Conservation (phyloP, 1,139 yeast genomes). For the Hyphopichia buzzinii region DNA sequence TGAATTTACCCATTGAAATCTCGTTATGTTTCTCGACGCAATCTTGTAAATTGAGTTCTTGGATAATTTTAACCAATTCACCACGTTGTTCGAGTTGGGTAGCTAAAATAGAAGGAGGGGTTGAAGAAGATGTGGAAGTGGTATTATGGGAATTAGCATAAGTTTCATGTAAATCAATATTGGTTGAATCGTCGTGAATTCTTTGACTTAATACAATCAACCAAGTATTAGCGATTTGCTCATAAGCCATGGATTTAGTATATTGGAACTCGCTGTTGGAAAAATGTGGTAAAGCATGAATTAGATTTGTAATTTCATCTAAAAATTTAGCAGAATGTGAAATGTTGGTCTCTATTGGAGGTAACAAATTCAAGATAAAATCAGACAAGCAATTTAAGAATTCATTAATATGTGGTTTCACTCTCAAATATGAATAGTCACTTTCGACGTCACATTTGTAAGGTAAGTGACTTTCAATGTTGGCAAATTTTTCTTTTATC, state of each 20-base stretch:
- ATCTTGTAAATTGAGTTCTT: conserved; percentile 35
- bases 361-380: conserved; percentile 73
- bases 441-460: conserved; percentile 70
- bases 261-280: conserved; percentile 69
- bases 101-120: conserved; percentile 4
- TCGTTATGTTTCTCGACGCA: conserved; percentile 62
- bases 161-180: conserved; percentile 8
- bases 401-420: conserved; percentile 70
- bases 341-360: conserved; percentile 66
- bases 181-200: conserved; percentile 10
- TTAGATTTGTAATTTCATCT: conserved; percentile 61
- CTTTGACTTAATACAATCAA: conserved; percentile 53
- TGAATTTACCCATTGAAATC: conserved; percentile 50
- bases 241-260: conserved; percentile 69
- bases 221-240: conserved; percentile 80
- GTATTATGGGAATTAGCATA: conserved; percentile 5
- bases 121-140: conserved; percentile 4
- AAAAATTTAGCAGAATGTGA: conserved; percentile 63
- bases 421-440: conserved; percentile 86
- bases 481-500: conserved; percentile 46
- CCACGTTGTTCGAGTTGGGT: conserved; percentile 17
- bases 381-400: conserved; percentile 78
- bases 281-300: conserved; percentile 74
- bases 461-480: conserved; percentile 56
- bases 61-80: conserved; percentile 29